Evolutionary conservation across 1,284 basidiomycete species (phyloP).

Genomic region (Coniferiporia sulphurascens): DNA sequence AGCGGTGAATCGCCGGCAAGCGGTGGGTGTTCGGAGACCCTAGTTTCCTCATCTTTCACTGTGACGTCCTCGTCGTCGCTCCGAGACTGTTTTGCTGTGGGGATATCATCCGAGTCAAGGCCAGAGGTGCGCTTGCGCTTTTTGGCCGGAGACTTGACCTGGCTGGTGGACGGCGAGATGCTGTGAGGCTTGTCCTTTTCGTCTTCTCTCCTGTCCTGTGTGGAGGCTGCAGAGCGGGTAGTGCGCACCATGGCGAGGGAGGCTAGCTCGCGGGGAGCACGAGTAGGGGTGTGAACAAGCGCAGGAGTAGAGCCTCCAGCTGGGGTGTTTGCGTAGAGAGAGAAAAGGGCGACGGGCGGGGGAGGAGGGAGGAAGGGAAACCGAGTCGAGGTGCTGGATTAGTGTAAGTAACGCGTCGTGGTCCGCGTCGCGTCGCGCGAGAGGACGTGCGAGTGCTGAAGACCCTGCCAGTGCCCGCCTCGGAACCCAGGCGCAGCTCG

Average conservation of each 20-base stretch:
- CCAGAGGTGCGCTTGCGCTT: constrained; percentile 61
- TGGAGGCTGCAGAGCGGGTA: constrained; percentile 55
- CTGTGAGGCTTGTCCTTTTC: constrained; percentile 11
- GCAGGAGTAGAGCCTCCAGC: no score
- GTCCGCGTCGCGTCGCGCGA: constrained; percentile 3
- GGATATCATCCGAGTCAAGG: constrained; percentile 39
- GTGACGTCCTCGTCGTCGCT: constrained; percentile 32
- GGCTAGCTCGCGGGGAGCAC: not conserved
- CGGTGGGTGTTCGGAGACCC: constrained; percentile 17
- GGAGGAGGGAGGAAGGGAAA: no score
- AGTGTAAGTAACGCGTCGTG: constrained; percentile 8
- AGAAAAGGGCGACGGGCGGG: no score
- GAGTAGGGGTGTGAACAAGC: not conserved
- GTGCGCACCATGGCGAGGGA: constrained; percentile 54
- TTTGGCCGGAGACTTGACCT: constrained; percentile 36
- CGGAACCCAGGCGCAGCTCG: not conserved
- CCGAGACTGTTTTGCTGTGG: constrained; percentile 43
- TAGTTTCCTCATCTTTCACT: constrained; percentile 28
- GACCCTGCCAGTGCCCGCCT: not conserved
- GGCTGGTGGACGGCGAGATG: constrained; percentile 22
- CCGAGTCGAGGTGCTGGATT: no score
- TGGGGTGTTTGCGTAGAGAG: no score
- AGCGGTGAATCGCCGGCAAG: constrained; percentile 47
- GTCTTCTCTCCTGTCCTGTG: constrained; percentile 33
- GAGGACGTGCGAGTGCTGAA: not conserved